phyloP scores from a whole-genome alignment of 768 basidiomycete genomes.

The Chalciporus piperatus region DNA sequence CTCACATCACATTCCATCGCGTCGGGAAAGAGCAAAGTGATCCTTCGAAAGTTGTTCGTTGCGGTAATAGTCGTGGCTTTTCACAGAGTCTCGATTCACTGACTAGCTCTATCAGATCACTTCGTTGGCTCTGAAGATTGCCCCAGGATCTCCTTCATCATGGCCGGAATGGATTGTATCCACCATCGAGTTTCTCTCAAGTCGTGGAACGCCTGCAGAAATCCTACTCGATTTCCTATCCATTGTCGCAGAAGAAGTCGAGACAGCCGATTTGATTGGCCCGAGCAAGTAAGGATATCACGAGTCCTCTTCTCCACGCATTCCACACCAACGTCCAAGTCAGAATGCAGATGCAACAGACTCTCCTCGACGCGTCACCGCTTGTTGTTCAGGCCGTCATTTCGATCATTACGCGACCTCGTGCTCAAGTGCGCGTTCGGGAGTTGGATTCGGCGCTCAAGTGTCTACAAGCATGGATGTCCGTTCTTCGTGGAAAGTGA shows the following conservation, averaged over 20 bases:
- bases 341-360: slow-evolving; percentile 63
- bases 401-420: slow-evolving; percentile 47
- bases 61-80: slow-evolving; percentile 47
- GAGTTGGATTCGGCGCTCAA: slow-evolving; percentile 71
- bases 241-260: slow-evolving; percentile 83
- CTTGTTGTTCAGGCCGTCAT: slow-evolving; percentile 71
- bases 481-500: slow-evolving; percentile 64
- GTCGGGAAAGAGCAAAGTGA: slow-evolving; percentile 60
- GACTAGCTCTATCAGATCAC: slow-evolving; percentile 44
- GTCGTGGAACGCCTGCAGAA: slow-evolving; percentile 55
- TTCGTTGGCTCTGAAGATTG: slow-evolving; percentile 69
- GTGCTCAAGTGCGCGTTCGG: slow-evolving; percentile 24
- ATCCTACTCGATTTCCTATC: slow-evolving; percentile 71
- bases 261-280: slow-evolving; percentile 70
- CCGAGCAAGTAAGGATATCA: slow-evolving; percentile 59
- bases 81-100: neutral
- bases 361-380: slow-evolving; percentile 63
- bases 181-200: slow-evolving; percentile 60
- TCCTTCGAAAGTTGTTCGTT: slow-evolving; percentile 84
- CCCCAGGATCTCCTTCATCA: slow-evolving; percentile 51
- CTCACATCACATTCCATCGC: slow-evolving; percentile 65
- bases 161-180: slow-evolving; percentile 79
- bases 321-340: slow-evolving; percentile 7
- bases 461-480: slow-evolving; percentile 84
- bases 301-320: neutral